These are phyloP conservation scores for Daldinia grandis DNA, from an alignment of 495 filamentous ascomycete genomes.

Conservation along the genomic window DNA sequence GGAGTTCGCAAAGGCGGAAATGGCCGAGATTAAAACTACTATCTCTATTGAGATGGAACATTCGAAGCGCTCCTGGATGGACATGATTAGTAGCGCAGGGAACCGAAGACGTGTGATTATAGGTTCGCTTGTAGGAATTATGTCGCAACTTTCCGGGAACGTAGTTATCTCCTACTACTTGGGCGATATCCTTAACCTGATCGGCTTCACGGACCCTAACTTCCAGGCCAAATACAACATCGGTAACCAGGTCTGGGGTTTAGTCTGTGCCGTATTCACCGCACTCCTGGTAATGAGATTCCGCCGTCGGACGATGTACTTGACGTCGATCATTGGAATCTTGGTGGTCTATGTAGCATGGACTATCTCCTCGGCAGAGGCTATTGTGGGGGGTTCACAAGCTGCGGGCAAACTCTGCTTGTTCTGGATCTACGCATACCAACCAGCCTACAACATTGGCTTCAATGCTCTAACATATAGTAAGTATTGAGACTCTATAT, in stretches of 20 bases:
- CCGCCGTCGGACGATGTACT: constrained; percentile 60
- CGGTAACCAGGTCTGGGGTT: constrained; percentile 60
- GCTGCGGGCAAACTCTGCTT: constrained; percentile 58
- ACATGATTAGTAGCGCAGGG: constrained; percentile 62
- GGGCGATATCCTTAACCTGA: constrained; percentile 52
- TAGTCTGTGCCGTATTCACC: constrained; percentile 56
- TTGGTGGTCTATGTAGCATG: constrained; percentile 60
- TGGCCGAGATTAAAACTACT: constrained; percentile 67
- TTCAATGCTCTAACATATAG: constrained; percentile 68
- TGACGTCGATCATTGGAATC: constrained; percentile 56
- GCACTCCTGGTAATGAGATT: constrained; percentile 59
- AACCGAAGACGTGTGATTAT: constrained; percentile 67
- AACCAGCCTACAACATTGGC: constrained; percentile 66
- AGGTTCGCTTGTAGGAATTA: constrained; percentile 64
- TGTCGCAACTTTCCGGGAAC: constrained; percentile 73
- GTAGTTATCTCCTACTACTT: constrained; percentile 67
- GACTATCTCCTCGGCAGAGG: constrained; percentile 60
- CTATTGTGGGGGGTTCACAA: constrained; percentile 47
- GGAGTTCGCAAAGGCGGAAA: constrained; percentile 67
- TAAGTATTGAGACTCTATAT: constrained; percentile 35
- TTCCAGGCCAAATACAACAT: constrained; percentile 63
- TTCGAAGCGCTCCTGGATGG: constrained; percentile 63
- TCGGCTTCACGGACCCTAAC: constrained; percentile 55
- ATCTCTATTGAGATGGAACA: constrained; percentile 64
- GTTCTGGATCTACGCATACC: constrained; percentile 66